Base-by-base conservation (phyloP, 208 protist genomes). In the Strigomonas oncopelti region DNA sequence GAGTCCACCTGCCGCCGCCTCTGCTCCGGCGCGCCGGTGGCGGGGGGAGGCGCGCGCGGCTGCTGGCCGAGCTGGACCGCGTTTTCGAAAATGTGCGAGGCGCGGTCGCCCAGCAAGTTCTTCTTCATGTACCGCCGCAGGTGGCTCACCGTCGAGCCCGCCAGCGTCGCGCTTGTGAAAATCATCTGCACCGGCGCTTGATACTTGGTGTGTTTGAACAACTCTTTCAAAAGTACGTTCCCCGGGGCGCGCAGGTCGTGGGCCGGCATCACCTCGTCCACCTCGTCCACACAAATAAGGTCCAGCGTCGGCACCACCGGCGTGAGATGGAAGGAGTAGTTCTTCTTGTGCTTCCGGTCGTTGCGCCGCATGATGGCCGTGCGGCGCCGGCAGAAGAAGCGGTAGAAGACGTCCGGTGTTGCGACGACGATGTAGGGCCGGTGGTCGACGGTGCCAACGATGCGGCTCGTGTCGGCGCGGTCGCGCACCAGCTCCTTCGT, bases 71-170 rank as follows among this genome's bases (percentile, higher is more conserved):
- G 1, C 38, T 65, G 60, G 22, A 55, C 60, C 32, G 55, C 75
- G 13, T 58, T 69, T 59, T 91, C 88, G 73, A 96, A 96, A 18
- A 96, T 80, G 14, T 75, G 81, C 9, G 87, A 81, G 8, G 86
- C 78, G 52, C 80, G 78, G 46, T 82, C 80, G 22, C 79, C 84
- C 11, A 96, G 72, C 5, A 93, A 53, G 59, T 86, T 92, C 74
- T 94, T 94, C 69, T 93, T 94, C 78, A 96, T 88, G 79, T 87
- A 96, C 11, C 82, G 79, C 3, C 88, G 84, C 51, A 96, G 78
- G 74, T 96, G 91, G 67, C 92, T 93, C 1, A 96, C 88, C 20
- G 85, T 92, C 0, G 88, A 92, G 1, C 85, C 87, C 11, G 85
- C 82, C 0, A 96, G 80, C 13, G 91, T 96, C 13, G 88, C 91